A percentile compares a stretch with the other conserved stretches of the same genome.
These are phyloP conservation scores for Ogataea philodendri DNA, from an alignment of 805 yeast genomes.

Conservation along the genomic window DNA sequence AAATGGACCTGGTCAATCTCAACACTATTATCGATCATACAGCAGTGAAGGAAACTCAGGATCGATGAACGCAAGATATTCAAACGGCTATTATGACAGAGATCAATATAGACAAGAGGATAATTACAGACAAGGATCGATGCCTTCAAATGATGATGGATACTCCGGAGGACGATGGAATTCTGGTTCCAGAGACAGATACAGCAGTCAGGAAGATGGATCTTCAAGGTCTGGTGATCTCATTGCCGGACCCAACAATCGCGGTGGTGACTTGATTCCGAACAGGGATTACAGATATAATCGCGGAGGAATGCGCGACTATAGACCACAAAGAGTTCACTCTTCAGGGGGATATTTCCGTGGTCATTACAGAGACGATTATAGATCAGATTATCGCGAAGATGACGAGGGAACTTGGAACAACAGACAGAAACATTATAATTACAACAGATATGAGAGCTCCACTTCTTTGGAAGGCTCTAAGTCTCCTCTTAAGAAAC, in stretches of 20 bases:
- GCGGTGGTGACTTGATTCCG: conserved; percentile 24
- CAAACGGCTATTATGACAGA: conserved; percentile 20
- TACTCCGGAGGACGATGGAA: conserved; percentile 11
- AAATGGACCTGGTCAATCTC: conserved; percentile 4
- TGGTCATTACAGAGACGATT: conserved; percentile 17
- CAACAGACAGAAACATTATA: conserved; percentile 5
- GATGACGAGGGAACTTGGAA: conserved; percentile 13
- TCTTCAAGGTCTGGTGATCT: conserved; percentile 22
- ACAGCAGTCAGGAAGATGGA: conserved; percentile 14
- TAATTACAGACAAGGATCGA: conserved; percentile 8
- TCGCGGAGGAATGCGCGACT: conserved; percentile 17
- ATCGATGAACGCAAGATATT: conserved; percentile 12
- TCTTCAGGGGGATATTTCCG: conserved; percentile 14
- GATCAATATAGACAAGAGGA: conserved; percentile 20
- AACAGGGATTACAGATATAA: conserved; percentile 18
- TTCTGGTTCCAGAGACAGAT: conserved; percentile 15
- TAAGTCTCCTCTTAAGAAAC: conserved; percentile 3
- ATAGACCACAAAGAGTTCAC: conserved; percentile 13
- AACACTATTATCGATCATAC: conserved; percentile 19
- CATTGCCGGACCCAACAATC: conserved; percentile 20
- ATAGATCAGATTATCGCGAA: conserved; percentile 15
- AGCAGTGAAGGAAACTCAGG: conserved; percentile 17
- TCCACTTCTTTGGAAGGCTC: conserved; percentile 6
- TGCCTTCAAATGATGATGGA: conserved; percentile 11
- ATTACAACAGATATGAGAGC: neutral